Conservation (phyloP, 495 filamentous ascomycete genomes). For the Lentithecium fluviatile region DNA sequence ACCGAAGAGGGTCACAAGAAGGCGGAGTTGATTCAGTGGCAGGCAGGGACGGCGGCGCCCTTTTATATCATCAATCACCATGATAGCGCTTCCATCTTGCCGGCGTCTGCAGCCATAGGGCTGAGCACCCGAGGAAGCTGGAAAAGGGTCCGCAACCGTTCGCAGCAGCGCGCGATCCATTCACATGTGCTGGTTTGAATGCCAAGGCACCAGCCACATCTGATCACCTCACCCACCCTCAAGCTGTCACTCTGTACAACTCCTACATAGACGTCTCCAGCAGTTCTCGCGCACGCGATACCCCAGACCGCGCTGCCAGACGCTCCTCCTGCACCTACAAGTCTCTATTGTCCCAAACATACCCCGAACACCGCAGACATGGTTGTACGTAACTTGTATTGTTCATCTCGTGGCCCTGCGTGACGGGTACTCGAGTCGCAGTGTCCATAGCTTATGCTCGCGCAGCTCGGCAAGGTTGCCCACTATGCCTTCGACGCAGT, state of each 20-base stretch:
- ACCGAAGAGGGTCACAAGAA: background rate
- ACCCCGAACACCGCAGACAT: slow-evolving; percentile 26
- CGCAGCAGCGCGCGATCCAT: no score
- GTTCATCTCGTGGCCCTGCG: slow-evolving; percentile 7
- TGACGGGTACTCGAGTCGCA: slow-evolving; percentile 11
- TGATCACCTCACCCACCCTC: background rate
- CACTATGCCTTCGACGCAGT: slow-evolving; percentile 98
- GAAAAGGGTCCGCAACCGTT: no score
- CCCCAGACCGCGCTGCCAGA: background rate
- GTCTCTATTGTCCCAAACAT: background rate
- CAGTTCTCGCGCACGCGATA: background rate
- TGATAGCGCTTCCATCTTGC: no score
- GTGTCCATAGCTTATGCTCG: slow-evolving; percentile 17
- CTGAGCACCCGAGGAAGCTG: slow-evolving; percentile 10
- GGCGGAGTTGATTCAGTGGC: background rate
- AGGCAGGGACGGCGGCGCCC: background rate
- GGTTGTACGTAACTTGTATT: slow-evolving; percentile 38
- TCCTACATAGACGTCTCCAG: background rate
- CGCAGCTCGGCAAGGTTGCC: slow-evolving; percentile 83
- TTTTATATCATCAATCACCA: background rate
- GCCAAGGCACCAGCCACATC: slow-evolving; percentile 8
- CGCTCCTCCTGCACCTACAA: slow-evolving; percentile 1
- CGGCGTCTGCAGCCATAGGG: slow-evolving; percentile 12
- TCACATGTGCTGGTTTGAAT: background rate
- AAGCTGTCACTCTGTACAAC: background rate